Evolutionary conservation across 345 rosid genomes (phyloP), one percentile per base, ranked within the genome.

Genomic region (Geranium rotundifolium): DNA sequence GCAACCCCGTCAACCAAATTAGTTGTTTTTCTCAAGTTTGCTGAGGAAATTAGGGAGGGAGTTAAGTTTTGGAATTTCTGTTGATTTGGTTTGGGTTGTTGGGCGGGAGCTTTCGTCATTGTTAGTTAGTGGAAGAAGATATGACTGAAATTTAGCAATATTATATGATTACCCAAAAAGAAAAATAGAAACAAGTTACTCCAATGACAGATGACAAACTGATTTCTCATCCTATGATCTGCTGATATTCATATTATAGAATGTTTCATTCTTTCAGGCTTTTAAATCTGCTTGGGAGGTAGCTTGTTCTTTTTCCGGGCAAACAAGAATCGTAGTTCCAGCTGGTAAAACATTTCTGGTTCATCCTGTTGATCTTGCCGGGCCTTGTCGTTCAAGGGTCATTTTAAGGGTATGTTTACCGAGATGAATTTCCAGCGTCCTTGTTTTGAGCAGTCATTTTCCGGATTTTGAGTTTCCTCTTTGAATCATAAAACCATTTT

Each of bases 371-470:
- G 81, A 81, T 70, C 76, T 92, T 7, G 72, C 76, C 14, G 96
- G 96, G 63, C 93, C 82, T 63, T 92, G 98, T 77, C 79, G 75
- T 77, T 85, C 98, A 31, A 89, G 77, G 76, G 65, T 92, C 71
- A 87, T 87, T 56, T 57, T 92, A 10, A 73, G 67, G 77, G 95
- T 88, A 80, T 75, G 76, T 54, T 5, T 39, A 20, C 15, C 15
- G 27, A 56, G 55, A 1, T 66, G 12, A 19, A 30, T 4, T 5
- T 4, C 52, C 61, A 55, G 54, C 19, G 19, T 7, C 34, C 19
- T 12, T 12, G 18, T 65, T 34, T 27, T 17, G 15, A 34, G 41
- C 14, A 54, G 57, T 16, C 50, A 15, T 50, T 30, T 19, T 27
- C 37, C 17, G 7, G 12, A n/a, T 27, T 30, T 10, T 54, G 34